Conservation (phyloP, 768 basidiomycete genomes). For the Phaeotremella skinneri region DNA sequence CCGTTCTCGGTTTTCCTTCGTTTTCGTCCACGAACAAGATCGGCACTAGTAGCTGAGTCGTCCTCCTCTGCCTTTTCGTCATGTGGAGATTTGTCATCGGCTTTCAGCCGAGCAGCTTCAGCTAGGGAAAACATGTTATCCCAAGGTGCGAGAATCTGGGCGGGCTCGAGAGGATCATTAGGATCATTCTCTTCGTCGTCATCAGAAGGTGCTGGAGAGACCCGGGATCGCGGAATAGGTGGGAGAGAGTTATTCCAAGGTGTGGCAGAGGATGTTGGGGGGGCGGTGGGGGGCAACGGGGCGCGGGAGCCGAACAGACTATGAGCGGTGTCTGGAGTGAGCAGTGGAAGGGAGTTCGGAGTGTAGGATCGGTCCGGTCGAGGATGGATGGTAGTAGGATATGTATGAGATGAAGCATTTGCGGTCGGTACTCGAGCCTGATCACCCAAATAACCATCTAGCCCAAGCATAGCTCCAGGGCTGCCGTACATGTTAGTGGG, state of each 20-base stretch:
- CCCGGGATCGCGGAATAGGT: slow-evolving; percentile 10
- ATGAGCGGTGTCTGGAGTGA: slow-evolving; percentile 1
- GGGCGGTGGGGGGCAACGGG: not conserved
- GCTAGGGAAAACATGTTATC: slow-evolving; percentile 42
- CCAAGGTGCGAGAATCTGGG: slow-evolving; percentile 27
- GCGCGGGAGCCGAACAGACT: not conserved
- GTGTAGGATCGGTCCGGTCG: not conserved
- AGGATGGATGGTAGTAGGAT: not conserved
- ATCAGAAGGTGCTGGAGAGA: slow-evolving; percentile 12
- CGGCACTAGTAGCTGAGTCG: not conserved
- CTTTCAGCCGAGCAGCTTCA: slow-evolving; percentile 41
- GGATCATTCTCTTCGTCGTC: slow-evolving; percentile 27
- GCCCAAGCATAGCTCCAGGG: not conserved
- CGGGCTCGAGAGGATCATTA: slow-evolving; percentile 20
- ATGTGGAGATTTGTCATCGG: slow-evolving; percentile 26
- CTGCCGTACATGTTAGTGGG: not conserved
- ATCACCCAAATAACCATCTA: not conserved
- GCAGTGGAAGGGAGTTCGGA: not conserved
- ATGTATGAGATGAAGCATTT: not conserved
- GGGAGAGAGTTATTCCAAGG: not conserved
- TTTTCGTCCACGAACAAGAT: not conserved
- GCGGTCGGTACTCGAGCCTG: not conserved
- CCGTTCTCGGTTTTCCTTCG: not conserved
- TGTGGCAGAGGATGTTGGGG: slow-evolving; percentile 5
- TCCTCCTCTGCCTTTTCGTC: not conserved